phyloP scores from a whole-genome alignment of 352 stramenopile genomes.

The Pythium brassicae region DNA sequence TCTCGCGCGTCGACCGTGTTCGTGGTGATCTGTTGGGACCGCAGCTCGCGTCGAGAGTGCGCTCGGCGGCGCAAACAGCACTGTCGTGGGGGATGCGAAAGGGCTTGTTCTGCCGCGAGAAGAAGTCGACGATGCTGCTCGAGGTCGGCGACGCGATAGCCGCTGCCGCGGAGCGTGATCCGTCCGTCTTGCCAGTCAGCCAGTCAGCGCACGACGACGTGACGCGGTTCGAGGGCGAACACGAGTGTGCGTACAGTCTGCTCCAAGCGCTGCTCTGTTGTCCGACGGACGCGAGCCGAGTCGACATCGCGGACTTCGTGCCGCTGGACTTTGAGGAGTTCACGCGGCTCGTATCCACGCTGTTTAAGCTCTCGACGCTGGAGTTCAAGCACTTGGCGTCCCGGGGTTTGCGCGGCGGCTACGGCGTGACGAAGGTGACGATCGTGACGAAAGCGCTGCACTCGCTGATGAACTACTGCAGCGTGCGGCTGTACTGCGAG shows the following conservation, averaged over 20 bases:
- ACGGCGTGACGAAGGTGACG: constrained; percentile 9
- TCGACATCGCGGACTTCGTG: constrained; percentile 35
- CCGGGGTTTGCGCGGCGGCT: not conserved
- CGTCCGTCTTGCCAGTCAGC: not conserved
- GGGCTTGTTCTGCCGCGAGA: constrained; percentile 24
- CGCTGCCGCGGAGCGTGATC: not conserved
- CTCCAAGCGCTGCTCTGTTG: constrained; percentile 26
- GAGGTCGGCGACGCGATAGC: constrained; percentile 8
- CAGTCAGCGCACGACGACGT: constrained; percentile 7
- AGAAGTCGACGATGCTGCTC: constrained; percentile 5
- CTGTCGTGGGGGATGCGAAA: constrained; percentile 39
- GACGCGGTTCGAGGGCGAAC: constrained; percentile 16
- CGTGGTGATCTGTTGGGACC: too few species aligned
- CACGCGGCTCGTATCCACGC: constrained; percentile 22
- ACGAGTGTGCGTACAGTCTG: constrained; percentile 28
- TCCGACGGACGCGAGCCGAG: constrained; percentile 27
- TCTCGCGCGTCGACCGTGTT: not conserved
- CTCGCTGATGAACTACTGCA: constrained; percentile 43
- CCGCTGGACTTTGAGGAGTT: constrained; percentile 23
- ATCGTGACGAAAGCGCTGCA: constrained; percentile 38
- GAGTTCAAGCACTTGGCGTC: constrained; percentile 16
- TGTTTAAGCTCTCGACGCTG: constrained; percentile 31
- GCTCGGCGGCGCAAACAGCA: constrained; percentile 28
- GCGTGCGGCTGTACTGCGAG: constrained; percentile 32
- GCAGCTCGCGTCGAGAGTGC: constrained; percentile 16